Evolutionary conservation across 495 filamentous ascomycete genomes (phyloP), one percentile per base, ranked within the genome.

Genomic region (Cryomyces antarcticus): DNA sequence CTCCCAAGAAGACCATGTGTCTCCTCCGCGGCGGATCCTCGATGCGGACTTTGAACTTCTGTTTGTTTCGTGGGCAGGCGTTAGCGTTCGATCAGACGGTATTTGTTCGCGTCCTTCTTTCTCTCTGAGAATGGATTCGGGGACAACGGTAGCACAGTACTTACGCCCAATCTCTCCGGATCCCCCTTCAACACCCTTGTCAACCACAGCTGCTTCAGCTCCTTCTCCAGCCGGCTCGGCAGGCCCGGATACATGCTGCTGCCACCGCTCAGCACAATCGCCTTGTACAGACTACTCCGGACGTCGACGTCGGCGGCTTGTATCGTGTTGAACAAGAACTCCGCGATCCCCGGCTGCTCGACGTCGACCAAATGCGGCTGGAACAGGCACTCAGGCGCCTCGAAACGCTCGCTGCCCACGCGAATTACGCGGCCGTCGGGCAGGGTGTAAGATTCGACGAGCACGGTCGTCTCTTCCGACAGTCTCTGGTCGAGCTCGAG

Each of bases 41-140:
- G 62, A 99, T 95, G 57, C 89, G 76, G 33, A 96, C 86, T 72
- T 95, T 96, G 71, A 99, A 96, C 77, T 96, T 99, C 77, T 82
- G 54, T 27, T 39, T 7, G 12, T 36, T 24, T 5, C 6, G 29
- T 24, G 7, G 34, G 40, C 28, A 24, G 11, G 10, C 11, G 27
- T 37, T 43, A 36, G 33, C 33, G 33, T 36, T 13, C 33, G 9
- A 36, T 41, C 17, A 2, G 17, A 48, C 41, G 13, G 9, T 31
- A 12, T 38, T 31, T 11, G 40, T 64, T 53, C 61, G 55, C 30
- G 44, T 7, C 11, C 34, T 9, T 7, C 11, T 1, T 27, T 28
- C 38, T 45, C 40, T 3, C 31, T 12, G 7, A 10, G 7, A 39
- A 13, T 6, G 37, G 7, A 39, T 24, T 24, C 17, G 17, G 17